These are phyloP conservation scores for Erythrobasidium yunnanense DNA, from an alignment of 768 basidiomycete species.

Conservation along the genomic window DNA sequence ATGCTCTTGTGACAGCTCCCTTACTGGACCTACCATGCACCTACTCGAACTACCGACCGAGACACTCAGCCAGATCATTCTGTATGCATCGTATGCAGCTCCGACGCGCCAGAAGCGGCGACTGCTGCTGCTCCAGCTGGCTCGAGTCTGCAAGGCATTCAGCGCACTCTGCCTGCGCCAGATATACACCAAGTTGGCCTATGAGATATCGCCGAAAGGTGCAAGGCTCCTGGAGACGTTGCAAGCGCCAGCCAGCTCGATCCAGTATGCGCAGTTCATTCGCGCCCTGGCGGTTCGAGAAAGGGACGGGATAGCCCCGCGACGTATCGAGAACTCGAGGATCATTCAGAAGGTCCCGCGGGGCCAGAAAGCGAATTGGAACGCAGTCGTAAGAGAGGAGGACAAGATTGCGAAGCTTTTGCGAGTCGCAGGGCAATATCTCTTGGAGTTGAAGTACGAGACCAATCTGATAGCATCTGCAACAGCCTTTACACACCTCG, in stretches of 20 bases:
- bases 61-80: not conserved
- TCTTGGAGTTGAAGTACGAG: constrained; percentile 20
- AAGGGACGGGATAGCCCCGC: not conserved
- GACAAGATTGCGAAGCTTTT: not conserved
- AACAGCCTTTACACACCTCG: not conserved
- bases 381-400: constrained; percentile 3
- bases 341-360: not conserved
- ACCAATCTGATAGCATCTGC: constrained; percentile 16
- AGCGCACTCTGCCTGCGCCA: not conserved
- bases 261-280: not conserved
- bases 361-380: not conserved
- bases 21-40: not conserved
- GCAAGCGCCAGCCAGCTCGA: not conserved
- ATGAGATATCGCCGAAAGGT: constrained; percentile 19
- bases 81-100: not conserved
- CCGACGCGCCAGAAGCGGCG: constrained; percentile 22
- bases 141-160: not conserved
- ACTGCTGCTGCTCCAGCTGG: not conserved
- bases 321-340: not conserved
- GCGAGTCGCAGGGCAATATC: not conserved
- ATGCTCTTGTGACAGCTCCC: not conserved
- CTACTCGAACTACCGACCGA: constrained; percentile 2
- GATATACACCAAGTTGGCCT: constrained; percentile 18
- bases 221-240: constrained; percentile 6
- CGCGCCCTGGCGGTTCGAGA: constrained; percentile 18